Evolutionary conservation across 2,329 filamentous ascomycete species (phyloP), one percentile per base, ranked within the genome.

Genomic region (Plectosphaerella sp.): DNA sequence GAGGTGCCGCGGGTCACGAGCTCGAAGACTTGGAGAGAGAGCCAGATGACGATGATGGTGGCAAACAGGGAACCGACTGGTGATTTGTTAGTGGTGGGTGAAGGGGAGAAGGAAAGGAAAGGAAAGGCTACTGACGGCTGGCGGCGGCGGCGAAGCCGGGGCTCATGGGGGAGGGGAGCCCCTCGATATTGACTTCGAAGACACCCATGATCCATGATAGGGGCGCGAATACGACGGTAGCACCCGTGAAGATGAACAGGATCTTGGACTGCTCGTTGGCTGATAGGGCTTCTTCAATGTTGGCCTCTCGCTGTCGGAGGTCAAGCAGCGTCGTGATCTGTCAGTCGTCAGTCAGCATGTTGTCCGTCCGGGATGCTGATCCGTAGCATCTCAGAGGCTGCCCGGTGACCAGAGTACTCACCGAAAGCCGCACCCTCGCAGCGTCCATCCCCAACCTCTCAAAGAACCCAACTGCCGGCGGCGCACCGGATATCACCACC

Each of bases 251-350:
- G 37, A 58, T 58, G 56, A 58, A 58, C 2, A 58, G 54, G 12
- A 58, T 58, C 48, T 58, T 58, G 46, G 56, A 58, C 48, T 58
- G 56, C 52, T 58, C 54, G 50, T 53, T 58, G 4, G 56, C 56
- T 1, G 56, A 58, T 1, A 58, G 39, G 4, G 56, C 56, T n/a
- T 58, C 56, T 12, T 58, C 56, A 18, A 58, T 58, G 14, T 58
- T 58, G 1, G 56, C 56, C 37, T 58, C 56, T 3, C 56, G 48
- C 49, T 58, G 56, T 16, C 56, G 49, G 45, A 58, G 42, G 9
- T 58, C 56, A 1, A 58, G 6, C n/a, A 58, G 8, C 0, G 56
- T 58, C 5, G 56, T 58, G 18, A 58, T 58, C 56, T 56, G 33
- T 24, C 3, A 22, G 22, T 3, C 2, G 3, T 8, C n/a, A 7